Conservation (phyloP, 2,329 filamentous ascomycete species). For the Didymosphaeria variabile region DNA sequence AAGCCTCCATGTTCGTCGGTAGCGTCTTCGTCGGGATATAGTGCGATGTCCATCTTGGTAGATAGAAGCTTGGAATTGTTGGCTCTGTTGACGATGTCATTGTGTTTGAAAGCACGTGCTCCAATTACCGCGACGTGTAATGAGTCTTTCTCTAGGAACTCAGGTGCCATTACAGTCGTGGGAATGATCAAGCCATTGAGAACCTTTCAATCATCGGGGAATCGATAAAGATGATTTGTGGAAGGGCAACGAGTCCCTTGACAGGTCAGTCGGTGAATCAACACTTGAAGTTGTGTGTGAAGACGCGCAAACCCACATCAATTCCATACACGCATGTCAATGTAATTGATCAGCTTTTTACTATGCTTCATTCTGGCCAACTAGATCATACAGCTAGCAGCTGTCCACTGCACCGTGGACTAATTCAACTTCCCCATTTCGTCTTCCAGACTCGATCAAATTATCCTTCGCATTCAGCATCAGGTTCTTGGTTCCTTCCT, state of each 20-base stretch:
- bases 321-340: not conserved
- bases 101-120: not conserved
- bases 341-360: too few relatives aligned
- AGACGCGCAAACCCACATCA: not conserved
- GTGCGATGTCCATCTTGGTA: not conserved
- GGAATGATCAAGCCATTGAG: not conserved
- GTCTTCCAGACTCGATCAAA: not conserved
- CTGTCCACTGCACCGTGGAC: not conserved
- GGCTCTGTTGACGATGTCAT: not conserved
- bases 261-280: not conserved
- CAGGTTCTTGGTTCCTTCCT: not conserved
- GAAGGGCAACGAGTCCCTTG: not conserved
- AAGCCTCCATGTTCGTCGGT: not conserved
- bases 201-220: not conserved
- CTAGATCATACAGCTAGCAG: not conserved
- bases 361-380: not conserved
- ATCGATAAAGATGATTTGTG: not conserved
- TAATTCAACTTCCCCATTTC: not conserved
- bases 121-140: not conserved
- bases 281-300: not conserved
- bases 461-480: not conserved
- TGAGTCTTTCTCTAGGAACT: not conserved
- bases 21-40: not conserved
- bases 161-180: not conserved
- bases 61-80: not conserved